These are phyloP conservation scores for Cupressus sempervirens DNA, from an alignment of 75 land plant genomes.

Conservation along the genomic window DNA sequence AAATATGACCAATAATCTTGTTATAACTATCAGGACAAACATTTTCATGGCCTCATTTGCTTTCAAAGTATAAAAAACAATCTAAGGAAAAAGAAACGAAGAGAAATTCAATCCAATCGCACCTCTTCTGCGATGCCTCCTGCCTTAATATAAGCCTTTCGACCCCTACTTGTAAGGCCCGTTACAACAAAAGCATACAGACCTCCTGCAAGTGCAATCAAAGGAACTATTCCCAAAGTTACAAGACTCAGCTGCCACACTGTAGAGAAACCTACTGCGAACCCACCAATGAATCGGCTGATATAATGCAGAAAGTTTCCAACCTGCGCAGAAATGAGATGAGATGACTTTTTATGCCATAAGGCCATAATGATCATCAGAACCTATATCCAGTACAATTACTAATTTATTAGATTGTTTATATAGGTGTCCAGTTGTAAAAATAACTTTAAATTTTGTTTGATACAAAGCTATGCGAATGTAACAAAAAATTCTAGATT, in stretches of 20 bases:
- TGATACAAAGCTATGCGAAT: neutral
- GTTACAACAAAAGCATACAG: conserved; percentile 65
- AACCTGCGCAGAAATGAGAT: conserved; percentile 42
- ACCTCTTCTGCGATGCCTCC: conserved; percentile 97
- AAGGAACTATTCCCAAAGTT: conserved; percentile 80
- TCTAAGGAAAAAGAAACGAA: neutral
- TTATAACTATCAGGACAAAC: neutral
- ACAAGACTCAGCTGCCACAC: conserved; percentile 94
- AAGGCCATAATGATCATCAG: neutral
- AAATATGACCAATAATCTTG: neutral
- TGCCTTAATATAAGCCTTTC: conserved; percentile 81
- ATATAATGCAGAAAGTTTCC: conserved; percentile 92
- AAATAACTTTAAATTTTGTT: neutral
- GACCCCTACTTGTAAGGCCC: conserved; percentile 64
- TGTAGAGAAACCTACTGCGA: conserved; percentile 67
- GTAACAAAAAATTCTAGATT: neutral
- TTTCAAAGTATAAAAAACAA: neutral
- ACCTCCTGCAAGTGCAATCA: conserved; percentile 85
- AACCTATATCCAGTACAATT: neutral
- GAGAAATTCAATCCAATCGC: neutral
- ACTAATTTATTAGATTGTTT: neutral
- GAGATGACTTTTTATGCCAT: neutral
- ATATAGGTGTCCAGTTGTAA: neutral
- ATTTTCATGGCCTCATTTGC: neutral
- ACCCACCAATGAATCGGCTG: conserved; percentile 80